These are phyloP conservation scores for Candida verbasci DNA, from an alignment of 805 yeast genomes.

Conservation along the genomic window DNA sequence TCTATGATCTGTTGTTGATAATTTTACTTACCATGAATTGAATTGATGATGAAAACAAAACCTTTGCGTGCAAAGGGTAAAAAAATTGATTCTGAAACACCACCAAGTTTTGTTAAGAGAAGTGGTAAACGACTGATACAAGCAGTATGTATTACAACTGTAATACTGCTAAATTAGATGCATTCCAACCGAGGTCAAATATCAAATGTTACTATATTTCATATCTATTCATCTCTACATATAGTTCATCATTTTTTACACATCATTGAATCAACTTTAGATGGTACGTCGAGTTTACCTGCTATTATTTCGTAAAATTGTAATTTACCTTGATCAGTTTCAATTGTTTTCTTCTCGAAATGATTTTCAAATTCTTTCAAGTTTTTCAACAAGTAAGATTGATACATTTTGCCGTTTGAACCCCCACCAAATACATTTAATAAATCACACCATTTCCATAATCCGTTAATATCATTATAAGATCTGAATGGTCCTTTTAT, in stretches of 20 bases:
- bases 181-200: too few relatives aligned
- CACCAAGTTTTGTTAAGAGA: too few relatives aligned
- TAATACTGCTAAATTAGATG: too few relatives aligned
- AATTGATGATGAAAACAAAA: too few relatives aligned
- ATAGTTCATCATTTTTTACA: constrained; percentile 7
- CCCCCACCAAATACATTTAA: constrained; percentile 61
- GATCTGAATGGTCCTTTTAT: constrained; percentile 72
- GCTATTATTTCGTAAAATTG: constrained; percentile 23
- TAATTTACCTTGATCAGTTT: constrained; percentile 7
- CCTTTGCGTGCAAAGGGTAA: too few relatives aligned
- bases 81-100: too few relatives aligned
- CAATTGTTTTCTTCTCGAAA: not conserved
- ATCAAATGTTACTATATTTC: too few relatives aligned
- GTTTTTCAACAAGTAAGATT: constrained; percentile 16
- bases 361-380: constrained; percentile 16
- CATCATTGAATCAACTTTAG: constrained; percentile 14
- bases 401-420: constrained; percentile 17
- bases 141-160: too few relatives aligned
- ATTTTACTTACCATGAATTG: too few relatives aligned
- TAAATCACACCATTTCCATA: constrained; percentile 77
- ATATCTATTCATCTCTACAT: too few relatives aligned
- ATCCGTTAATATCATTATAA: constrained; percentile 77
- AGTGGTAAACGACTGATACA: too few relatives aligned
- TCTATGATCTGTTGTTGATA: too few relatives aligned
- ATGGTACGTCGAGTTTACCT: constrained; percentile 23